phyloP scores from a whole-genome alignment of 257 asterid species.

The Gentiana dahurica region DNA sequence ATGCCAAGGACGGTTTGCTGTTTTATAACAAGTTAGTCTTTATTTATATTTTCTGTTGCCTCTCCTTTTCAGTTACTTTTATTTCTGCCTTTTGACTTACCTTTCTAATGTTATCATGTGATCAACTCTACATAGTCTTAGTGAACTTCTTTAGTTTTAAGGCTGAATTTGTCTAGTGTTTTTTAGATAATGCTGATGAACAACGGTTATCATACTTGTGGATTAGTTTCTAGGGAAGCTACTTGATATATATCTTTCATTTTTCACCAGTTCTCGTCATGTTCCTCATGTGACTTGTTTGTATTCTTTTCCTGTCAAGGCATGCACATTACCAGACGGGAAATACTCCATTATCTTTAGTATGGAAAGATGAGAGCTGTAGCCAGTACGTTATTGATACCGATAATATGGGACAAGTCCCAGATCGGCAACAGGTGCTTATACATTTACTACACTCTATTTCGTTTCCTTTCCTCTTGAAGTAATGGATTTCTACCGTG shows the following conservation, averaged over 20 bases:
- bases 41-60: background rate
- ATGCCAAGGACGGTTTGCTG: conserved; percentile 78
- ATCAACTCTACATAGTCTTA: no score
- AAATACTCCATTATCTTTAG: conserved; percentile 76
- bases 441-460: conserved; percentile 1
- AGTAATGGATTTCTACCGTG: no score
- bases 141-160: no score
- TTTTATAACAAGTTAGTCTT: conserved; percentile 71
- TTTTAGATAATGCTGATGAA: background rate
- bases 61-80: background rate
- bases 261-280: background rate
- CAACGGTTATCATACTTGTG: no score
- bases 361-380: conserved; percentile 91
- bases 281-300: background rate
- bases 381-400: conserved; percentile 87
- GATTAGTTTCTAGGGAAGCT: background rate
- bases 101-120: background rate
- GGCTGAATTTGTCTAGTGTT: background rate
- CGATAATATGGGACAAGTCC: conserved; percentile 74
- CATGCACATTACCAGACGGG: conserved; percentile 93
- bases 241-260: background rate
- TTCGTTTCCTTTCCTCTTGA: background rate
- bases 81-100: background rate
- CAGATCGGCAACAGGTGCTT: conserved; percentile 75
- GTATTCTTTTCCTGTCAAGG: conserved; percentile 26